These are phyloP conservation scores for Rhizomucor pusillus DNA, from an alignment of 371 early-diverging fungal species.

Conservation along the genomic window DNA sequence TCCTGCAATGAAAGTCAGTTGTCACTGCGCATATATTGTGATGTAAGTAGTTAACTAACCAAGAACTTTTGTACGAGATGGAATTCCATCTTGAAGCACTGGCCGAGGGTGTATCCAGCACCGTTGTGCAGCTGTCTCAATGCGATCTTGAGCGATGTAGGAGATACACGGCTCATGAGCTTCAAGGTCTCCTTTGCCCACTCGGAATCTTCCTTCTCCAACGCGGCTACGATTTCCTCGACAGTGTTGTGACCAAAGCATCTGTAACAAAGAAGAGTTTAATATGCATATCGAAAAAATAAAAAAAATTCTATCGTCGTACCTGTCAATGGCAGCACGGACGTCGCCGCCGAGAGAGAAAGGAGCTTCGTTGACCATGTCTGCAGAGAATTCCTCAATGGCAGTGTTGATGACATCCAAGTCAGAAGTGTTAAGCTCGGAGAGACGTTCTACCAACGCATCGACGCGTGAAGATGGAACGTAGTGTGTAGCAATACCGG, in stretches of 20 bases:
- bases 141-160: constrained; percentile 89
- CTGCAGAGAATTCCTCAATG: constrained; percentile 90
- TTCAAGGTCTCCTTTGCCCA: constrained; percentile 76
- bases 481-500: constrained; percentile 88
- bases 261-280: constrained; percentile 4
- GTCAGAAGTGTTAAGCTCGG: constrained; percentile 77
- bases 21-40: not conserved
- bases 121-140: constrained; percentile 81
- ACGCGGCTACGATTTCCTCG: constrained; percentile 78
- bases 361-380: constrained; percentile 23
- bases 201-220: constrained; percentile 63
- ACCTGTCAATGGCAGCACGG: constrained; percentile 76
- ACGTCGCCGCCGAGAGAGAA: constrained; percentile 61
- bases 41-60: constrained; percentile 25
- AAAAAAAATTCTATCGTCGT: not conserved
- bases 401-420: constrained; percentile 83
- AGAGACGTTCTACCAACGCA: constrained; percentile 77
- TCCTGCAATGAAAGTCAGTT: constrained; percentile 23
- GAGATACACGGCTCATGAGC: constrained; percentile 70
- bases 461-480: constrained; percentile 88
- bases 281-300: not conserved
- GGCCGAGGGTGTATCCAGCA: constrained; percentile 62
- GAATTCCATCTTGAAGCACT: constrained; percentile 88
- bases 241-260: constrained; percentile 76
- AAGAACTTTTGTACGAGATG: constrained; percentile 77